Base-by-base conservation (phyloP, 768 basidiomycete species). In the Tylopilus subfusipes region DNA sequence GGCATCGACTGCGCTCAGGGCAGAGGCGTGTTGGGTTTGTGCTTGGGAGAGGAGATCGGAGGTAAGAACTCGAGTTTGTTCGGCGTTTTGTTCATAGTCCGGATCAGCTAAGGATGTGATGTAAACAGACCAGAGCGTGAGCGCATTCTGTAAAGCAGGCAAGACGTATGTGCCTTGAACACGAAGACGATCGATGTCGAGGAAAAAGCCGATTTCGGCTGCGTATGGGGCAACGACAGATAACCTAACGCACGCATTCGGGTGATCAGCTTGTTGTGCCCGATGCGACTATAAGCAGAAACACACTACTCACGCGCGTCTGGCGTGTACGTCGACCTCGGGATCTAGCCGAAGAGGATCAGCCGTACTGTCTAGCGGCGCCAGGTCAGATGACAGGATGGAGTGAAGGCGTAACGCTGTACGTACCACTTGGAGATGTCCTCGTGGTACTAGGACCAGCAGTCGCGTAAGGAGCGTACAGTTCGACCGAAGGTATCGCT, bases 171-270 rank as follows among this genome's bases (percentile, higher is more conserved):
- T 57, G 11, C 72, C 67, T 9, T 75, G 62, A 38, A 72, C 63
- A 5, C 73, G 71, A 52, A 87, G 81, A 4, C 82, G 77, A 6
- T 68, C 58, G 4, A 70, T 42, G 57, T 82, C 68, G 52, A 91
- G 79, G 68, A 89, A 90, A 63, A 90, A 83, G 5, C 85, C 85
- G 53, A 88, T 76, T 59, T 83, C 78, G 33, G 73, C 65, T 0
- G 80, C 76, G 59, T 87, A 76, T 16, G 78, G 80, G 12, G 83
- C 65, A 63, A 92, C 84, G 25, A 53, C 40, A 22, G 60, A 52
- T 43, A 70, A 29, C 10, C 69, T 70, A 54, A 40, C 10, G 22
- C 10, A 42, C n/a, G 38, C 13, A 44, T 14, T 34, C 36, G 19
- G 16, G 38, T 18, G 21, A 39, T 39, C 39, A 39, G 19, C 19